Evolutionary conservation across 495 filamentous ascomycete genomes (phyloP), one percentile per base, ranked within the genome.

Genomic region (Pyrenula aspistea): DNA sequence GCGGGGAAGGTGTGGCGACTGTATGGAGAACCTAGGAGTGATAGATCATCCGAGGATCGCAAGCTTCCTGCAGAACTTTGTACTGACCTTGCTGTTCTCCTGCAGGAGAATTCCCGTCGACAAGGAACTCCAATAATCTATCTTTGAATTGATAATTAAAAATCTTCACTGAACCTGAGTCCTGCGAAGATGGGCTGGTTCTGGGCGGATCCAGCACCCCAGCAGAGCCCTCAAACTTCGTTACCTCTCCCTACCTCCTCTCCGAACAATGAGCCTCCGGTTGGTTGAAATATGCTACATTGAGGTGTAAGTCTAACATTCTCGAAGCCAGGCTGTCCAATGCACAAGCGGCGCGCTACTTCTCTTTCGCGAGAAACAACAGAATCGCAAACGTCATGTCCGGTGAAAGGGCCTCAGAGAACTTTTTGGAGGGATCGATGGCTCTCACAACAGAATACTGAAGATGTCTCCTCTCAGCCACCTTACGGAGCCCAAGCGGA

Each of bases 131-230:
- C n/a, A n/a, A n/a, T n/a, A n/a, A n/a, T n/a, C n/a, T n/a, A n/a
- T n/a, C n/a, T n/a, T n/a, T n/a, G n/a, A n/a, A n/a, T n/a, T n/a
- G n/a, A n/a, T n/a, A n/a, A n/a, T n/a, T n/a, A n/a, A n/a, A n/a
- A n/a, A n/a, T n/a, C n/a, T n/a, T n/a, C n/a, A n/a, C n/a, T n/a
- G n/a, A n/a, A n/a, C n/a, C n/a, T n/a, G n/a, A n/a, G n/a, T n/a
- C n/a, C 24, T 12, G 19, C 24, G 48, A 66, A 21, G 50, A 96
- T 98, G 93, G 93, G 93, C 60, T 98, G 94, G 94, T 98, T 98
- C 63, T 98, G 93, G 93, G 87, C 91, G 71, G 91, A 98, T 61
- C 66, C 80, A 51, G 67, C 66, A 59, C 69, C 67, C 56, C 73
- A 68, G 24, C 55, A 65, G 51, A 61, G 63, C 51, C 65, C 79